Conservation (phyloP, 176 grass and related monocot species). For the Rhipidocladum racemiflorum region DNA sequence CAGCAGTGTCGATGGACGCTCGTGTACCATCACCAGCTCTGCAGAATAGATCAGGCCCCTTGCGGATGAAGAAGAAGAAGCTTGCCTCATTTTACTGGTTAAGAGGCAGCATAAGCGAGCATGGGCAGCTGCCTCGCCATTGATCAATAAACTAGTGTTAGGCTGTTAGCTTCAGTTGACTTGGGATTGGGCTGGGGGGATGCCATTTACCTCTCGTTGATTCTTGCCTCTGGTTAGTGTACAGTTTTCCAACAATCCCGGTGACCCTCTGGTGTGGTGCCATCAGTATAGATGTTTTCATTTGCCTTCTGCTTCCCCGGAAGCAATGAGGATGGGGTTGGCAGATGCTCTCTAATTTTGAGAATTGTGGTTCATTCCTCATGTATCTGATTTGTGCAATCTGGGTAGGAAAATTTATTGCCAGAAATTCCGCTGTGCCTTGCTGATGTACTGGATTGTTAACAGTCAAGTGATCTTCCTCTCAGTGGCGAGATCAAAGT, state of each 20-base stretch:
- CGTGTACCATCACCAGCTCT: slow-evolving; percentile 40
- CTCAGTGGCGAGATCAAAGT: slow-evolving; percentile 6
- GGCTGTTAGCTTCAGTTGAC: slow-evolving; percentile 47
- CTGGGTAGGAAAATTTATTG: slow-evolving; percentile 34
- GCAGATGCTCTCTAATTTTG: slow-evolving; percentile 56
- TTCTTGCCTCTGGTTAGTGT: slow-evolving; percentile 55
- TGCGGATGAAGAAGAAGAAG: slow-evolving; percentile 61
- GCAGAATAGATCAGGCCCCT: slow-evolving; percentile 75
- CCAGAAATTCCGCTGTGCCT: slow-evolving; percentile 7
- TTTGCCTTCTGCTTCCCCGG: slow-evolving; percentile 46
- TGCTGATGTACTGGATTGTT: slow-evolving; percentile 34
- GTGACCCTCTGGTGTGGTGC: slow-evolving; percentile 30
- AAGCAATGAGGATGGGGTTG: slow-evolving; percentile 45
- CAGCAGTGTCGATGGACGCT: slow-evolving; percentile 24
- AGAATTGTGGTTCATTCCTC: slow-evolving; percentile 47
- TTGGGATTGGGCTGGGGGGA: slow-evolving; percentile 37
- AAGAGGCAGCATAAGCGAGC: slow-evolving; percentile 91
- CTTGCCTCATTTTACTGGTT: slow-evolving; percentile 57
- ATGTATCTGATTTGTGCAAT: slow-evolving; percentile 53
- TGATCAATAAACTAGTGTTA: slow-evolving; percentile 50
- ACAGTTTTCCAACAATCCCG: slow-evolving; percentile 42
- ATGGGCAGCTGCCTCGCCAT: slow-evolving; percentile 50
- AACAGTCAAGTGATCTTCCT: neutral
- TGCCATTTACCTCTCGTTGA: slow-evolving; percentile 22
- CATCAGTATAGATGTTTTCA: slow-evolving; percentile 44